These are phyloP conservation scores for Alternaria burnsii DNA, from an alignment of 2,329 filamentous ascomycete genomes.

Conservation along the genomic window DNA sequence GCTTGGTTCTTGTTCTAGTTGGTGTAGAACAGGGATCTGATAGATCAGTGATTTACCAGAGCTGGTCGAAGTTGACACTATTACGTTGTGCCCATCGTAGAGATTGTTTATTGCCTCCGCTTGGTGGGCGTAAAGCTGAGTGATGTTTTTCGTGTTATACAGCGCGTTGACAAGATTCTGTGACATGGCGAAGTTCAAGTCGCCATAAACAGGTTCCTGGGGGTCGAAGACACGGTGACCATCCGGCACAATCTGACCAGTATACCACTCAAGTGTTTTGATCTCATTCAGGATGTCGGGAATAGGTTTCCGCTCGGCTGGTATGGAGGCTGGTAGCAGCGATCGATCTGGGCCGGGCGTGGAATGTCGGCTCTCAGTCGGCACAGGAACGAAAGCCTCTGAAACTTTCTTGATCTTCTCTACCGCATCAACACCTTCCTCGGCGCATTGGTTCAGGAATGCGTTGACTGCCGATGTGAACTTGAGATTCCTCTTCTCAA, in stretches of 20 bases:
- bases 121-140: slow-evolving; percentile 88
- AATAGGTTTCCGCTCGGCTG: slow-evolving; percentile 79
- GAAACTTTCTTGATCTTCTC: slow-evolving; percentile 68
- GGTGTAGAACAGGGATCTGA: slow-evolving; percentile 88
- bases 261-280: slow-evolving; percentile 85
- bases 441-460: slow-evolving; percentile 78
- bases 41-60: slow-evolving; percentile 99
- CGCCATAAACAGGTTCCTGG: slow-evolving; percentile 81
- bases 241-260: slow-evolving; percentile 89
- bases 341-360: slow-evolving; percentile 54
- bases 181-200: slow-evolving; percentile 84
- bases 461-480: slow-evolving; percentile 79
- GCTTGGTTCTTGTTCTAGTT: slow-evolving; percentile 77
- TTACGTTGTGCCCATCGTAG: slow-evolving; percentile 82
- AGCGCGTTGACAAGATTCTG: slow-evolving; percentile 94
- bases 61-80: slow-evolving; percentile 93
- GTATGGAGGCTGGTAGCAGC: slow-evolving; percentile 74
- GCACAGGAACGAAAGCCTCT: slow-evolving; percentile 69
- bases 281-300: slow-evolving; percentile 87
- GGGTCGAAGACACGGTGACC: slow-evolving; percentile 91
- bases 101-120: slow-evolving; percentile 91
- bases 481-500: slow-evolving; percentile 87
- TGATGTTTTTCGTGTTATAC: slow-evolving; percentile 90
- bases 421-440: slow-evolving; percentile 72
- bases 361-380: slow-evolving; percentile 56